Conservation (phyloP, 306 rosid species). For the Dalbergia cultrata region DNA sequence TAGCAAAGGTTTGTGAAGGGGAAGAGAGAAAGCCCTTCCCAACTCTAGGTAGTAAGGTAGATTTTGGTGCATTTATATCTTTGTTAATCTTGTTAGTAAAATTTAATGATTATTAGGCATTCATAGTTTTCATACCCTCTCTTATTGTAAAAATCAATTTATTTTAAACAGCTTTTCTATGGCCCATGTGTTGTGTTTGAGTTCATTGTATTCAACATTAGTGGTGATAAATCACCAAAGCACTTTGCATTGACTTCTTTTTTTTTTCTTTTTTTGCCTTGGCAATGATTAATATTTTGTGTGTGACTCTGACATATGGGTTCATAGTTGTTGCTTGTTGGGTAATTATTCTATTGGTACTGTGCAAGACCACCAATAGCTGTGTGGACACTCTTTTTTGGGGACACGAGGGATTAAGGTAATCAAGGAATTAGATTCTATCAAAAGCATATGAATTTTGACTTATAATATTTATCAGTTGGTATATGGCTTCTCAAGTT, state of each 20-base stretch:
- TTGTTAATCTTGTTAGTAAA: constrained; percentile 38
- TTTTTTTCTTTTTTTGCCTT: neutral
- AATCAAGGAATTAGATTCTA: constrained; percentile 55
- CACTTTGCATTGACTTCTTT: constrained; percentile 50
- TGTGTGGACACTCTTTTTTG: constrained; percentile 30
- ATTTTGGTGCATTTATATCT: constrained; percentile 8
- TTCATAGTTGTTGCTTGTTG: constrained; percentile 43
- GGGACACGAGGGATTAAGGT: constrained; percentile 43
- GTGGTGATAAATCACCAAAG: constrained; percentile 25
- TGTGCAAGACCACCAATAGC: constrained; percentile 40
- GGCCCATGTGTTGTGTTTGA: constrained; percentile 1
- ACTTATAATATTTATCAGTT: constrained; percentile 16
- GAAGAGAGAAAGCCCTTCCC: constrained; percentile 20
- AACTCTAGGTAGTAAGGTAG: constrained; percentile 41
- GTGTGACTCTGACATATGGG: constrained; percentile 28
- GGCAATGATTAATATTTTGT: constrained; percentile 27
- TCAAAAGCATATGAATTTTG: constrained; percentile 37
- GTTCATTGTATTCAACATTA: constrained; percentile 31
- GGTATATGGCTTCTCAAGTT: constrained; percentile 13
- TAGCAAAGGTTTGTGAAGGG: constrained; percentile 47
- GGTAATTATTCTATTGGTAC: constrained; percentile 48
- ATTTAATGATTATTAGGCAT: constrained; percentile 24
- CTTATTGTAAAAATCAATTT: constrained; percentile 42
- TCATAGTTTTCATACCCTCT: constrained; percentile 8
- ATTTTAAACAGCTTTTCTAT: constrained; percentile 8